Evolutionary conservation across 2,329 filamentous ascomycete species (phyloP), one percentile per base, ranked within the genome.

Genomic region (Trichoderma semiorbis): DNA sequence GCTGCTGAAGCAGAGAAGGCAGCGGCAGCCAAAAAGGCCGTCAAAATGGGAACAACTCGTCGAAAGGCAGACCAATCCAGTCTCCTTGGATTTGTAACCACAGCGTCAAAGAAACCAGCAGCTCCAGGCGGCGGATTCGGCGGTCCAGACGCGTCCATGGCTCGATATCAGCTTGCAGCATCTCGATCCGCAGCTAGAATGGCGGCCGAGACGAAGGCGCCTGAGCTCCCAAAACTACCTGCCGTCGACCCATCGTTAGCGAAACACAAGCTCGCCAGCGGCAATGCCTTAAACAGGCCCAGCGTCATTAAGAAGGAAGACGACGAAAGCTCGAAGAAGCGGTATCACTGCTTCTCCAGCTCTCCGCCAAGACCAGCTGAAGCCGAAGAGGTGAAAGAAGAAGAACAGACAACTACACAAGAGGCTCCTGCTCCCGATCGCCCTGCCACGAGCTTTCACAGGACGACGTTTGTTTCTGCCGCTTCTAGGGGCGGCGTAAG

Each of bases 321-420:
- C 3, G 75, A 74, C 5, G 39, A 74, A 7, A 3, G 21, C 11
- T 78, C 80, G 3, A 80, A 78, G 69, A 85, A 85, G 65, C 80
- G 81, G 8, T 92, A 93, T 74, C 78, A 83, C 0, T 86, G 84
- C 73, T 89, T 90, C 76, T 90, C 88, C 0, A 90, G 88, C 79
- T 88, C 88, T 21, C 87, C 88, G 5, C 78, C 82, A 3, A 77
- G 78, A n/a, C 77, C 78, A 2, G 36, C 73, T 4, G 76, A 76
- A 7, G 75, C 75, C 5, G 73, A 75, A 21, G 72, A 74, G 6
- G 10, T 50, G 32, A 75, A 78, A 12, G 73, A 78, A n/a, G 66
- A 77, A 14, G 72, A 78, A n/a, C 64, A 77, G 14, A 5, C 39
- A 11, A n/a, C 36, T 5, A 63, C 73, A 7, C 76, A 74, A 1